phyloP scores from a whole-genome alignment of 2,329 filamentous ascomycete species.

The Fusarium tupiense region DNA sequence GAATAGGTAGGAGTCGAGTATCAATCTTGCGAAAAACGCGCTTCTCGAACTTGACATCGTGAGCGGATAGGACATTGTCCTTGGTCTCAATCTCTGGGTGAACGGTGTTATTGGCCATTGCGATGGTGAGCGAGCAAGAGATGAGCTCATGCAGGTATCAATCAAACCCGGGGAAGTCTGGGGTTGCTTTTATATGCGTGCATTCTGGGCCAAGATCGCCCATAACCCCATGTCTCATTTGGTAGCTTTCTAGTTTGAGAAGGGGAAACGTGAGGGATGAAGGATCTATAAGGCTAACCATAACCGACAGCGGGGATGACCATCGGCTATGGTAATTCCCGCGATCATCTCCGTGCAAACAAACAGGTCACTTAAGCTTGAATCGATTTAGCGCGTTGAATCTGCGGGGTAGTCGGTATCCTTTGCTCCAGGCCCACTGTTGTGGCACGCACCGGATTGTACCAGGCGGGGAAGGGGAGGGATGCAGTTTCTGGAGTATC shows the following conservation, averaged over 20 bases:
- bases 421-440: not conserved
- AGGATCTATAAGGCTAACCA: not conserved
- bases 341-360: not conserved
- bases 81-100: not conserved
- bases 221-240: no score
- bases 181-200: not conserved
- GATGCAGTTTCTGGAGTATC: not conserved
- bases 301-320: not conserved
- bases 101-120: not conserved
- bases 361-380: no score
- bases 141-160: not conserved
- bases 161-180: not conserved
- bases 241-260: not conserved
- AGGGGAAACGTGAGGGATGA: not conserved
- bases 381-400: not conserved
- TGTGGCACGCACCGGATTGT: not conserved
- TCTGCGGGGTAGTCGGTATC: not conserved
- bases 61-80: not conserved
- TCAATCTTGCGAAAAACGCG: conserved; percentile 22
- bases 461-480: not conserved
- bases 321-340: not conserved
- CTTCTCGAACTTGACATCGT: conserved; percentile 25
- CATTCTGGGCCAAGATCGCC: not conserved
- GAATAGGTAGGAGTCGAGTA: conserved; percentile 14
- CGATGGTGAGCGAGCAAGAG: not conserved